A percentile compares a stretch with the other conserved stretches of the same genome.
Evolutionary conservation across 208 protist genomes (phyloP).

Genomic region (Leptomonas pyrrhocoris): DNA sequence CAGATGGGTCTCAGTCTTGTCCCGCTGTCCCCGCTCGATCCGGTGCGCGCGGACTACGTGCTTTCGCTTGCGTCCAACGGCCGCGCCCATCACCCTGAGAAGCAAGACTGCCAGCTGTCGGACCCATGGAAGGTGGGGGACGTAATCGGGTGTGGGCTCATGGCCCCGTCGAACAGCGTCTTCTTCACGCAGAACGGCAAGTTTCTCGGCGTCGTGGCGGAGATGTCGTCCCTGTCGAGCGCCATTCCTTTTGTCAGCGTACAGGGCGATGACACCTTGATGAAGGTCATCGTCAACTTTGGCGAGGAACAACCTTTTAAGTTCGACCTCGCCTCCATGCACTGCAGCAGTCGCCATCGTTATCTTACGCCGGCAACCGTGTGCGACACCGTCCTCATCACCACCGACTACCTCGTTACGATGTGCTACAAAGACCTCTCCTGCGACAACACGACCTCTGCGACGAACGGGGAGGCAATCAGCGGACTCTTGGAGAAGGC

Average conservation of each 20-base stretch:
- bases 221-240: constrained; percentile 46
- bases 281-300: constrained; percentile 91
- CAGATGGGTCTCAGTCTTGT: constrained; percentile 69
- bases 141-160: constrained; percentile 86
- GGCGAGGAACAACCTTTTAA: constrained; percentile 77
- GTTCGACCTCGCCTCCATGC: constrained; percentile 81
- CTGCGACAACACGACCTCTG: constrained; percentile 10
- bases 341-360: constrained; percentile 60
- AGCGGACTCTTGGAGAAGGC: constrained; percentile 71
- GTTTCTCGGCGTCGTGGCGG: constrained; percentile 80
- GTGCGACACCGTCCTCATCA: constrained; percentile 72
- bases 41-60: constrained; percentile 41
- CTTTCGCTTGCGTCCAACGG: constrained; percentile 67
- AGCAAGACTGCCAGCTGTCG: constrained; percentile 44
- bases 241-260: constrained; percentile 75
- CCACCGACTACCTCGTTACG: constrained; percentile 74
- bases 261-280: constrained; percentile 49
- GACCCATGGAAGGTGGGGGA: constrained; percentile 70
- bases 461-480: constrained; percentile 62
- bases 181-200: constrained; percentile 90
- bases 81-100: constrained; percentile 34
- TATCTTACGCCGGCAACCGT: constrained; percentile 58
- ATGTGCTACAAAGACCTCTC: constrained; percentile 72
- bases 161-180: constrained; percentile 72
- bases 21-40: constrained; percentile 46